Conservation (phyloP, 257 asterid species). For the Ilex asprella region DNA sequence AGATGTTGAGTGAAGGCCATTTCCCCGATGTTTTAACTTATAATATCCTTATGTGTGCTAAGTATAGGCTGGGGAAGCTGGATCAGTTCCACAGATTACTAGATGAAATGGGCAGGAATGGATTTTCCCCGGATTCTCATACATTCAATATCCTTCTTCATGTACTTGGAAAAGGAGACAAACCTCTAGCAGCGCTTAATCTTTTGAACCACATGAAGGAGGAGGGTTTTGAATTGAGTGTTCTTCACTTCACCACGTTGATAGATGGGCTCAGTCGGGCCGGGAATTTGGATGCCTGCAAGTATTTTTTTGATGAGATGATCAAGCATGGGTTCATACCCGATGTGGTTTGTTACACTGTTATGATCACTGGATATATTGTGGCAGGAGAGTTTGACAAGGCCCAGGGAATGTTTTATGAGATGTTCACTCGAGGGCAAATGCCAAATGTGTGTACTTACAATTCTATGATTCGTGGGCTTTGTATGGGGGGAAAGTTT, state of each 20-base stretch:
- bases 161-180: conserved; percentile 76
- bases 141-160: conserved; percentile 85
- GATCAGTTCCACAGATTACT: conserved; percentile 72
- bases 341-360: conserved; percentile 87
- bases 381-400: conserved; percentile 62
- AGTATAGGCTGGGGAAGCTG: conserved; percentile 73
- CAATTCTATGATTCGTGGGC: conserved; percentile 91
- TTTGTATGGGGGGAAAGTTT: conserved; percentile 66
- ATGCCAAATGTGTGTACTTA: conserved; percentile 92
- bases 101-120: conserved; percentile 75
- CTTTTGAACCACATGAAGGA: conserved; percentile 93
- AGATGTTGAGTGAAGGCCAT: conserved; percentile 73
- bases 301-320: conserved; percentile 75
- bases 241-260: conserved; percentile 82
- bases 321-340: conserved; percentile 58
- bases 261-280: conserved; percentile 95
- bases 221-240: conserved; percentile 56
- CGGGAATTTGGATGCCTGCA: conserved; percentile 79
- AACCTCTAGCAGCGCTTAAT: conserved; percentile 75
- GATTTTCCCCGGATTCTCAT: conserved; percentile 80
- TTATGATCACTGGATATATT: conserved; percentile 79
- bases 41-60: conserved; percentile 80
- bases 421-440: conserved; percentile 61
- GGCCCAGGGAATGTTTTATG: conserved; percentile 58
- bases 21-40: conserved; percentile 81